Conservation (phyloP, 2,329 filamentous ascomycete genomes). For the Botryotinia convoluta region DNA sequence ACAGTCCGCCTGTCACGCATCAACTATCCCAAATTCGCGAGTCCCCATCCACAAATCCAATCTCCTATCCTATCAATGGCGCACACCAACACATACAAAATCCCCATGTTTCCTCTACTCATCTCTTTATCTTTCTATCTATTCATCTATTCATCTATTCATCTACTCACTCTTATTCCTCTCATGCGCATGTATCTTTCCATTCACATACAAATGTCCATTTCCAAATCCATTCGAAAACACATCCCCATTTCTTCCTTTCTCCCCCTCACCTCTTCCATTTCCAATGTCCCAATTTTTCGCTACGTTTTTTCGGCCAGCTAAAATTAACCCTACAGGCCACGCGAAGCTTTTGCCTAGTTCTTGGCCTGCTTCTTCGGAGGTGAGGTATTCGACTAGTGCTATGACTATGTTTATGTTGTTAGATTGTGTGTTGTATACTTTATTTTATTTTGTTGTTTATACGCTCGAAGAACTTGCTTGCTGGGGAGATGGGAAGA, state of each 20-base stretch:
- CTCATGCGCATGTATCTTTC: slow-evolving; percentile 7
- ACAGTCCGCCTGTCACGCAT: neutral
- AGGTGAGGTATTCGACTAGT: slow-evolving; percentile 39
- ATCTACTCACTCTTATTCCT: neutral
- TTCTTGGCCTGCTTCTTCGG: slow-evolving; percentile 35
- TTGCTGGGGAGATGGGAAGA: neutral
- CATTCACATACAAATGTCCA: slow-evolving; percentile 11
- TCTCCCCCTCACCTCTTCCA: neutral
- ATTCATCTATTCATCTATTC: neutral
- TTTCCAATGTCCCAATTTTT: neutral
- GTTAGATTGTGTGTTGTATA: neutral
- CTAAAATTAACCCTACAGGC: slow-evolving; percentile 32
- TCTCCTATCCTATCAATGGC: neutral
- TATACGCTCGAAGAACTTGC: no score
- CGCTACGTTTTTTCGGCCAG: neutral
- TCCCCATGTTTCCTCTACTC: neutral
- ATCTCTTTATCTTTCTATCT: neutral
- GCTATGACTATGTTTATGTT: slow-evolving; percentile 32
- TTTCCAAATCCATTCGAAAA: slow-evolving; percentile 16
- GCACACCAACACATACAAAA: neutral
- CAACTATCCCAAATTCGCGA: neutral
- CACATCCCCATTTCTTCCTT: neutral
- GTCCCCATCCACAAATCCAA: neutral
- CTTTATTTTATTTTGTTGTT: neutral
- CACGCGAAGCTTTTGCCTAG: slow-evolving; percentile 34